These are phyloP conservation scores for Begonia fuchsioides DNA, from an alignment of 306 rosid species.

Conservation along the genomic window DNA sequence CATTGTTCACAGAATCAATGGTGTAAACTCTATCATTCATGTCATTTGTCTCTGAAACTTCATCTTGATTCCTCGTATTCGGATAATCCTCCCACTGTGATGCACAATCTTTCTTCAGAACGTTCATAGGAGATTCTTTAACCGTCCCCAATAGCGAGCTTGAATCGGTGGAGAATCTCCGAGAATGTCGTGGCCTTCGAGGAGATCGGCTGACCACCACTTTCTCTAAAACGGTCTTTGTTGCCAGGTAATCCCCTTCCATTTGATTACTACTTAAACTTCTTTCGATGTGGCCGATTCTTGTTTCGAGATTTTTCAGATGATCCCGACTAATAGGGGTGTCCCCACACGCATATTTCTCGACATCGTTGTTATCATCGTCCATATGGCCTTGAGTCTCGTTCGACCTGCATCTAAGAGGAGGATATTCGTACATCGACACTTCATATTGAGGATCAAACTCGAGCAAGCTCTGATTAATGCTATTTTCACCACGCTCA, in stretches of 20 bases:
- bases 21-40: conserved; percentile 74
- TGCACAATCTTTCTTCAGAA: conserved; percentile 40
- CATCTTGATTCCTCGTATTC: conserved; percentile 40
- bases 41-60: conserved; percentile 61
- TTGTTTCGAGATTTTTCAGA: conserved; percentile 56
- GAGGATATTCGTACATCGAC: conserved; percentile 60
- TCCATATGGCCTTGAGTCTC: conserved; percentile 32
- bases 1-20: conserved; percentile 68
- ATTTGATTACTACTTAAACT: conserved; percentile 38
- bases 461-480: conserved; percentile 18
- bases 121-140: conserved; percentile 53
- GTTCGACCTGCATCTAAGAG: conserved; percentile 55
- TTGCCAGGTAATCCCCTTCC: conserved; percentile 49
- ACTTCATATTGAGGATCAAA: conserved; percentile 41
- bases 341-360: conserved; percentile 85
- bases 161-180: conserved; percentile 50
- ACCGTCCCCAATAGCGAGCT: conserved; percentile 24
- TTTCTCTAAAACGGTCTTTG: conserved; percentile 56
- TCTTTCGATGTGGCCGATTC: conserved; percentile 75
- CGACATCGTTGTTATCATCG: conserved; percentile 51
- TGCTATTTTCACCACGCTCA: conserved; percentile 9
- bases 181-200: conserved; percentile 28
- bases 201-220: conserved; percentile 81
- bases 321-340: conserved; percentile 48
- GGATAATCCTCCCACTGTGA: conserved; percentile 45